These are phyloP conservation scores for Nakazawaea siamensis DNA, from an alignment of 805 yeast genomes.

Conservation along the genomic window DNA sequence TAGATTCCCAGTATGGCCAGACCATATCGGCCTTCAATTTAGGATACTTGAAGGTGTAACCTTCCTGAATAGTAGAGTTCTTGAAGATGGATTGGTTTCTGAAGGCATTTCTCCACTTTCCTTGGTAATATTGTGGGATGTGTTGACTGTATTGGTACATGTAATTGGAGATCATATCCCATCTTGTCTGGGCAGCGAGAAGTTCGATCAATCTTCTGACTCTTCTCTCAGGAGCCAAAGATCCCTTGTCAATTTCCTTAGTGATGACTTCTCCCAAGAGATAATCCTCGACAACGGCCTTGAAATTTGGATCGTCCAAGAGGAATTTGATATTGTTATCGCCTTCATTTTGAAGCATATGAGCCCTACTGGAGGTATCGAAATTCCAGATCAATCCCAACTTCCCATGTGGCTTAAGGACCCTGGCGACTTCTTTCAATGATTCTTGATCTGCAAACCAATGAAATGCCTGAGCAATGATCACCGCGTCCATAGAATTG, in stretches of 20 bases:
- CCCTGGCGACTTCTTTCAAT: conserved; percentile 40
- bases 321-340: conserved; percentile 10
- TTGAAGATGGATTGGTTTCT: conserved; percentile 23
- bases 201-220: conserved; percentile 6
- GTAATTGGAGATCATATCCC: conserved; percentile 8
- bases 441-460: conserved; percentile 52
- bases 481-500: conserved; percentile 36
- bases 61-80: conserved; percentile 23
- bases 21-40: conserved; percentile 26
- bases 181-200: conserved; percentile 7
- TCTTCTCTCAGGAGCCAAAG: conserved; percentile 4
- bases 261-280: conserved; percentile 12
- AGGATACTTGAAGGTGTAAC: conserved; percentile 22
- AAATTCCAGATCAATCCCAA: conserved; percentile 56
- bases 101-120: conserved; percentile 36
- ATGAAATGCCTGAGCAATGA: conserved; percentile 57
- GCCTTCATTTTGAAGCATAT: conserved; percentile 10
- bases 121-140: conserved; percentile 51
- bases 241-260: conserved; percentile 7
- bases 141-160: conserved; percentile 22
- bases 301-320: conserved; percentile 12
- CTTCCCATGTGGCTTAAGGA: conserved; percentile 39
- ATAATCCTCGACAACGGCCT: conserved; percentile 29
- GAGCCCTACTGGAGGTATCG: conserved; percentile 25
- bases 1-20: conserved; percentile 43